These are phyloP conservation scores for Tremellales sp. DNA, from an alignment of 1,284 basidiomycete genomes.

Conservation along the genomic window DNA sequence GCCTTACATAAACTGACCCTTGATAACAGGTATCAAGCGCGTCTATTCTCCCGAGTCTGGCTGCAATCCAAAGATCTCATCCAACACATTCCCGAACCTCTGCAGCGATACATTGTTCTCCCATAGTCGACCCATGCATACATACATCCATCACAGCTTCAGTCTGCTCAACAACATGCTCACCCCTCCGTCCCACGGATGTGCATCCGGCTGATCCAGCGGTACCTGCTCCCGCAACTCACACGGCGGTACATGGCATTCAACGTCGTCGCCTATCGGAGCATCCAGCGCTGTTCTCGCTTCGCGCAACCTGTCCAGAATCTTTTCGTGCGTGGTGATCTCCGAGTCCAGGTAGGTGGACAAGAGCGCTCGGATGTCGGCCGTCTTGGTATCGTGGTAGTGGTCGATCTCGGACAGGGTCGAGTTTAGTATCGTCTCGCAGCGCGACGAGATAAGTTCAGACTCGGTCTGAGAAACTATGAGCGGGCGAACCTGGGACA, in stretches of 20 bases:
- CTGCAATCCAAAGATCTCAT: slow-evolving; percentile 76
- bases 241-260: not conserved
- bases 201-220: not conserved
- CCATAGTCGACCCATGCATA: slow-evolving; percentile 29
- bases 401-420: slow-evolving; percentile 83
- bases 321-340: slow-evolving; percentile 49
- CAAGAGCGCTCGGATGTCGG: slow-evolving; percentile 61
- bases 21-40: slow-evolving; percentile 69
- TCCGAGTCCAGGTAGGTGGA: slow-evolving; percentile 70
- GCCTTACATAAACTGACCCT: not conserved
- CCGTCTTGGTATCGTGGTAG: slow-evolving; percentile 67
- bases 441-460: slow-evolving; percentile 61
- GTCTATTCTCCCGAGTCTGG: slow-evolving; percentile 95
- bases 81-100: slow-evolving; percentile 72
- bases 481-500: no score
- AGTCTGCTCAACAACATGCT: not conserved
- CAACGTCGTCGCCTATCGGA: not conserved
- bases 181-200: not conserved
- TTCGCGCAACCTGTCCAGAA: not conserved
- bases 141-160: no score
- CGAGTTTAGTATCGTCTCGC: slow-evolving; percentile 80
- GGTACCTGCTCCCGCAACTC: not conserved
- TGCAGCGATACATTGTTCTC: slow-evolving; percentile 84
- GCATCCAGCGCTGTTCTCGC: not conserved
- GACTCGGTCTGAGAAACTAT: not conserved